These are phyloP conservation scores for Chenopodium berlandieri DNA, from an alignment of 148 eudicot species.

Conservation along the genomic window DNA sequence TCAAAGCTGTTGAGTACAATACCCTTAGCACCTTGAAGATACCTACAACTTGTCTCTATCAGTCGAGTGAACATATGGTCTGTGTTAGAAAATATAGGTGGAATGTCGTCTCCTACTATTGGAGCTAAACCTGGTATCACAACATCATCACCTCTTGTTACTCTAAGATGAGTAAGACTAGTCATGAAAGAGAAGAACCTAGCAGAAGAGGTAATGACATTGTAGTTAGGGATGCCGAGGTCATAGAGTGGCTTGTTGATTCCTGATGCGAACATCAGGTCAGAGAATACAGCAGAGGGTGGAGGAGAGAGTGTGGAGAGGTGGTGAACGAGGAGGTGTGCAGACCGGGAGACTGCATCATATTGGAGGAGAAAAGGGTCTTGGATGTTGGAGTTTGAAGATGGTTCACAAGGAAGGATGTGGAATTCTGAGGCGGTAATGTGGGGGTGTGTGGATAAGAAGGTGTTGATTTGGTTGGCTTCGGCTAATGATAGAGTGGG, in stretches of 20 bases:
- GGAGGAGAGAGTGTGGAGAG: conserved; percentile 25
- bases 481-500: conserved; percentile 27
- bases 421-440: conserved; percentile 23
- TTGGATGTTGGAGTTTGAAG: neutral
- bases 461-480: conserved; percentile 26
- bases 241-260: conserved; percentile 12
- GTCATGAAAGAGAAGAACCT: conserved; percentile 27
- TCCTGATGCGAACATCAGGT: conserved; percentile 32
- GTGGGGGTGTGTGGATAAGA: conserved; percentile 29
- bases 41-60: conserved; percentile 13
- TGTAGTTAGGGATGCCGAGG: conserved; percentile 21
- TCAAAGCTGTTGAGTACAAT: conserved; percentile 29
- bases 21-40: conserved; percentile 25
- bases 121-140: conserved; percentile 28
- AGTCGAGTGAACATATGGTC: conserved; percentile 23
- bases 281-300: conserved; percentile 33
- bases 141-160: conserved; percentile 7
- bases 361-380: conserved; percentile 32
- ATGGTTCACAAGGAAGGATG: neutral
- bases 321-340: conserved; percentile 29
- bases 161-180: conserved; percentile 15
- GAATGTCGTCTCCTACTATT: conserved; percentile 20
- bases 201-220: conserved; percentile 35
- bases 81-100: conserved; percentile 25
- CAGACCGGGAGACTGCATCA: conserved; percentile 31